Evolutionary conservation across 805 yeast species (phyloP).

Genomic region (Starmerella potacharoeniae): DNA sequence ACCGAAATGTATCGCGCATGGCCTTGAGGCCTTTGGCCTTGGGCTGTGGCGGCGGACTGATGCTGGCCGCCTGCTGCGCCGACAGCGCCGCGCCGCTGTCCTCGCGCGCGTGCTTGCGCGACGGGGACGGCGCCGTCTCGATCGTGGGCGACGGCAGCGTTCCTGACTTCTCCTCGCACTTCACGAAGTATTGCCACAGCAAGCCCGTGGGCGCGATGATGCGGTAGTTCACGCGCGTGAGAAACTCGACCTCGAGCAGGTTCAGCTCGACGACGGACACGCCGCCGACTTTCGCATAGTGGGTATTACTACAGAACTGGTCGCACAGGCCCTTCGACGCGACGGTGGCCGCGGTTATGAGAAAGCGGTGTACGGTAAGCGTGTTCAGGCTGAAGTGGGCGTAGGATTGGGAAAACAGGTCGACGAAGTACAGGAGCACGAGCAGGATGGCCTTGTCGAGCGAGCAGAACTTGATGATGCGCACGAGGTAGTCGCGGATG

Average conservation of each 20-base stretch:
- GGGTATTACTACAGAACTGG: constrained; percentile 83
- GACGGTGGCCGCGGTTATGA: constrained; percentile 80
- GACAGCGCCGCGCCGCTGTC: not conserved
- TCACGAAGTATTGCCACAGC: constrained; percentile 28
- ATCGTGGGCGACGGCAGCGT: not conserved
- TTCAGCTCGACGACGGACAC: constrained; percentile 50
- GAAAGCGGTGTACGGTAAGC: constrained; percentile 83
- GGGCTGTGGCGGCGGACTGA: not conserved
- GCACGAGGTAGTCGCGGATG: constrained; percentile 58
- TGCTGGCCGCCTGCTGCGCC: not conserved
- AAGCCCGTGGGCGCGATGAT: constrained; percentile 42
- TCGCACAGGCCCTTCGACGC: constrained; percentile 68
- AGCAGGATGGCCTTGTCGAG: constrained; percentile 74
- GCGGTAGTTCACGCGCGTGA: constrained; percentile 67
- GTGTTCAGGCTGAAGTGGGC: constrained; percentile 76
- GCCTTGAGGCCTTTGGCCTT: constrained; percentile 17
- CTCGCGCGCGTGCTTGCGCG: constrained; percentile 12
- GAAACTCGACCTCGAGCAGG: constrained; percentile 77
- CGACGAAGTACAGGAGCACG: constrained; percentile 81
- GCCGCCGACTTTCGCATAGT: constrained; percentile 95
- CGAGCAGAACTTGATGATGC: constrained; percentile 74
- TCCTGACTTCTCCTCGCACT: constrained; percentile 23
- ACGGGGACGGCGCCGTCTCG: not conserved
- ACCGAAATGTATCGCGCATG: constrained; percentile 15
- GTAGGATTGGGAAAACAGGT: constrained; percentile 64